Percentiles rank a stretch among this genome's conserved stretches.
Conservation (phyloP, 192 early-diverging fungal genomes). For the Backusella sp. region DNA sequence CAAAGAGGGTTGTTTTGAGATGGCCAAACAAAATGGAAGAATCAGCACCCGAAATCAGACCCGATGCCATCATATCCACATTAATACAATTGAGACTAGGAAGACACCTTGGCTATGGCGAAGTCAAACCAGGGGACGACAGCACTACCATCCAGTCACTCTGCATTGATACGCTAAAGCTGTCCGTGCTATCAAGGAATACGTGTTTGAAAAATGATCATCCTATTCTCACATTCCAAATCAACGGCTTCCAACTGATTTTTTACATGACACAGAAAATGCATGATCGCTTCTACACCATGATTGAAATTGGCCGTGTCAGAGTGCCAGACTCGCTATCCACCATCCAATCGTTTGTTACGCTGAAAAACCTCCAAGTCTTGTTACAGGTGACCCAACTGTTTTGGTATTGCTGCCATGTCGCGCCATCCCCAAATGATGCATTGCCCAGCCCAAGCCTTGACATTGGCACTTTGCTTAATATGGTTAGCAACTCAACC, state of each 20-base stretch:
- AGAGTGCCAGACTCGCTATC: not conserved
- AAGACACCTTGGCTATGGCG: conserved; percentile 11
- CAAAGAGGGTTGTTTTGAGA: conserved; percentile 2
- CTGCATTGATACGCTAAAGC: not conserved
- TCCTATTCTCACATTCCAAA: conserved; percentile 6
- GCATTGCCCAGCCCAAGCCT: not conserved
- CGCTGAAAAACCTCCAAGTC: no score
- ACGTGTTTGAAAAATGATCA: not conserved
- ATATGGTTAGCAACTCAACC: conserved; percentile 10
- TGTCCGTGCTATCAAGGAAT: conserved; percentile 8
- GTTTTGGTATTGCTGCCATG: not conserved
- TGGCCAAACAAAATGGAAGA: conserved; percentile 9
- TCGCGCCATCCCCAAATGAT: not conserved
- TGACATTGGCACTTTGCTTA: not conserved
- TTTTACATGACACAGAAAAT: conserved; percentile 3
- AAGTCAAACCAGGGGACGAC: conserved; percentile 9
- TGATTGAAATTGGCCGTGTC: not conserved
- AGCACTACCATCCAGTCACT: not conserved
- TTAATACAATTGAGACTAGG: not conserved
- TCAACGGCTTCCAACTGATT: conserved; percentile 9
- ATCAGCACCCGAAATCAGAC: not conserved
- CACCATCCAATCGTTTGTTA: no score
- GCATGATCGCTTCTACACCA: not conserved
- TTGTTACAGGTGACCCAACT: not conserved
- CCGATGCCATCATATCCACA: conserved; percentile 10